Conservation (phyloP, 441 rosid genomes). For the Bocquillonia castaneifolia region DNA sequence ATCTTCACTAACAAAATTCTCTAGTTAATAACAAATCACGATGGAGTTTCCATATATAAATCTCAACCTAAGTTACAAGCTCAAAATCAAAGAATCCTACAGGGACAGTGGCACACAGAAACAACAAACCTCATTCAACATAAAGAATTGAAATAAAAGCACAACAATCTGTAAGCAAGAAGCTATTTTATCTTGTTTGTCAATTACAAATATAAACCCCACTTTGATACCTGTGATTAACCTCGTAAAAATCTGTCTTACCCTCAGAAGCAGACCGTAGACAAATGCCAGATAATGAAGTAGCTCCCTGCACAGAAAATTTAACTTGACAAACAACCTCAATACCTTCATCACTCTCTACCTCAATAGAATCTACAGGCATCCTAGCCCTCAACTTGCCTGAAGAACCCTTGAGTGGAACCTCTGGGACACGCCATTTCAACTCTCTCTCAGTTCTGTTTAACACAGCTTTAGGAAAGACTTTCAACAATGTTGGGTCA, state of each 20-base stretch:
- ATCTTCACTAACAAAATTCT: slow-evolving; percentile 13
- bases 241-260: slow-evolving; percentile 70
- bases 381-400: slow-evolving; percentile 72
- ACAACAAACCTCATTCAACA: slow-evolving; percentile 21
- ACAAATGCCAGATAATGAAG: slow-evolving; percentile 59
- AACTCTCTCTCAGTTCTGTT: slow-evolving; percentile 75
- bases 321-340: slow-evolving; percentile 68
- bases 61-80: slow-evolving; percentile 29
- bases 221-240: slow-evolving; percentile 61
- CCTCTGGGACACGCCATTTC: slow-evolving; percentile 83
- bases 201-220: slow-evolving; percentile 74
- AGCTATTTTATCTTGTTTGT: slow-evolving; percentile 13
- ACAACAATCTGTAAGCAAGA: slow-evolving; percentile 22
- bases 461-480: slow-evolving; percentile 79
- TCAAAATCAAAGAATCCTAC: slow-evolving; percentile 37
- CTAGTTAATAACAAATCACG: slow-evolving; percentile 12
- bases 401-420: slow-evolving; percentile 61
- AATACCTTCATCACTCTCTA: slow-evolving; percentile 57
- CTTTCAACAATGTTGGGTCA: slow-evolving; percentile 87
- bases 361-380: slow-evolving; percentile 66
- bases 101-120: slow-evolving; percentile 26
- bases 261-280: slow-evolving; percentile 66
- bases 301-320: slow-evolving; percentile 58
- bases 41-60: slow-evolving; percentile 23
- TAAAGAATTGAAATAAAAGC: slow-evolving; percentile 12